Percentiles rank a stretch among this genome's conserved stretches.
Evolutionary conservation across 768 basidiomycete species (phyloP).

Genomic region (Tulasnella sp.): DNA sequence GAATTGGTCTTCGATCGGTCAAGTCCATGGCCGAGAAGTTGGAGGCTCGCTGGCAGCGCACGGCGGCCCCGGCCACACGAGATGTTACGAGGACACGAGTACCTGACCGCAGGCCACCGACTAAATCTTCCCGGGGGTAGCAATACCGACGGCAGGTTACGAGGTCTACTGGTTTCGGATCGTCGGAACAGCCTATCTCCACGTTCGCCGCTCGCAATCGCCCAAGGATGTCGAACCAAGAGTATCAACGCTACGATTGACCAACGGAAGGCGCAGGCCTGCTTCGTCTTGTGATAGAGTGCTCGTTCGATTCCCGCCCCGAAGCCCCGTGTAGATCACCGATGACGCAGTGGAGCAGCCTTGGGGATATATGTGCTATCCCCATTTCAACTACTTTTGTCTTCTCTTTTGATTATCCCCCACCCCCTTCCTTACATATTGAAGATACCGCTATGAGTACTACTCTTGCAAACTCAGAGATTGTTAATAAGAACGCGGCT

Average conservation of each 20-base stretch:
- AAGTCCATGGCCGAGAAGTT: slow-evolving; percentile 4
- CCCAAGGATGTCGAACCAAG: not conserved
- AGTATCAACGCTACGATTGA: not conserved
- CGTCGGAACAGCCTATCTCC: not conserved
- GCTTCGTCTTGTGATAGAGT: not conserved
- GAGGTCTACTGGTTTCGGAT: not conserved
- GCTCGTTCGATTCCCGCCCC: not conserved
- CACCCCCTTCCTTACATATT: not conserved
- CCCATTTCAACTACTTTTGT: not conserved
- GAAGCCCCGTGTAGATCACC: not conserved
- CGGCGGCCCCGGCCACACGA: not conserved
- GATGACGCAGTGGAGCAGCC: not conserved
- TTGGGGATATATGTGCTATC: not conserved
- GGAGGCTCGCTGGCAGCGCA: slow-evolving; percentile 6
- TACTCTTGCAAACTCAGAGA: not conserved
- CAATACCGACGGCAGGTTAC: not conserved
- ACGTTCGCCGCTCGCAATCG: not conserved
- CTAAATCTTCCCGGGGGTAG: too few relatives aligned
- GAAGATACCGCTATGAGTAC: not conserved
- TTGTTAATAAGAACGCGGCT: slow-evolving; percentile 1
- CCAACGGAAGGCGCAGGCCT: not conserved
- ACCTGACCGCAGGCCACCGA: not conserved
- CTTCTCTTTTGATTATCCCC: not conserved
- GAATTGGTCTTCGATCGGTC: slow-evolving; percentile 1
- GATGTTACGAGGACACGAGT: not conserved